A percentile compares a stretch with the other conserved stretches of the same genome.
Evolutionary conservation across 768 basidiomycete species (phyloP).

Genomic region (Tremella fuciformis): DNA sequence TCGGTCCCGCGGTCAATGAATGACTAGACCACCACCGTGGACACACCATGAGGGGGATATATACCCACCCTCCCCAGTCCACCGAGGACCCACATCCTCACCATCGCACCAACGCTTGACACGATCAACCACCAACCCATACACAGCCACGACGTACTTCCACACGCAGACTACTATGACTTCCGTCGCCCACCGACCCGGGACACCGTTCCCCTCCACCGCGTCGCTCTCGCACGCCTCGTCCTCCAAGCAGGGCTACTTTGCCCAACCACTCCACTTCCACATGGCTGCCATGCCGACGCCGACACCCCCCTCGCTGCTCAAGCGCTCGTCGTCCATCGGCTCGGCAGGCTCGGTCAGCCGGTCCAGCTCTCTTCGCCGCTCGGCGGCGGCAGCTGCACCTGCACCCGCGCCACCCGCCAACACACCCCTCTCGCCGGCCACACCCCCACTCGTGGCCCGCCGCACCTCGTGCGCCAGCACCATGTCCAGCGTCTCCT

Average conservation of each 20-base stretch:
- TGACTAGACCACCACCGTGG: too few species aligned
- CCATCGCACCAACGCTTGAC: too few species aligned
- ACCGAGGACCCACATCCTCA: too few species aligned
- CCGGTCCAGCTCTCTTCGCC: too few species aligned
- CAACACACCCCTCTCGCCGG: constrained; percentile 5
- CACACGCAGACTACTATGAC: constrained; percentile 9
- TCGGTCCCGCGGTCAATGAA: too few species aligned
- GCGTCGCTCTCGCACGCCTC: constrained; percentile 10
- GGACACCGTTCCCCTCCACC: constrained; percentile 34
- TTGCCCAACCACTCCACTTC: constrained; percentile 34
- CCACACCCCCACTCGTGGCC: constrained; percentile 2
- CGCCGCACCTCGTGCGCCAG: neutral
- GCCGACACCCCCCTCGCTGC: constrained; percentile 37
- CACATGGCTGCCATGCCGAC: constrained; percentile 14
- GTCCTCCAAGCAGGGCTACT: constrained; percentile 13
- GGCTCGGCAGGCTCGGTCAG: neutral
- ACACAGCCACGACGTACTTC: too few species aligned
- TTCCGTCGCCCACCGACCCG: constrained; percentile 13
- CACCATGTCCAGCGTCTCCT: constrained; percentile 9
- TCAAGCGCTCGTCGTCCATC: constrained; percentile 24
- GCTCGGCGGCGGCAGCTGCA: neutral
- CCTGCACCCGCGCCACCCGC: neutral
- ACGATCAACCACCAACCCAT: too few species aligned
- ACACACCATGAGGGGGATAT: too few species aligned
- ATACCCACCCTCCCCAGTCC: too few species aligned